Conservation (phyloP, 2,329 filamentous ascomycete genomes). For the Exophiala sp. region DNA sequence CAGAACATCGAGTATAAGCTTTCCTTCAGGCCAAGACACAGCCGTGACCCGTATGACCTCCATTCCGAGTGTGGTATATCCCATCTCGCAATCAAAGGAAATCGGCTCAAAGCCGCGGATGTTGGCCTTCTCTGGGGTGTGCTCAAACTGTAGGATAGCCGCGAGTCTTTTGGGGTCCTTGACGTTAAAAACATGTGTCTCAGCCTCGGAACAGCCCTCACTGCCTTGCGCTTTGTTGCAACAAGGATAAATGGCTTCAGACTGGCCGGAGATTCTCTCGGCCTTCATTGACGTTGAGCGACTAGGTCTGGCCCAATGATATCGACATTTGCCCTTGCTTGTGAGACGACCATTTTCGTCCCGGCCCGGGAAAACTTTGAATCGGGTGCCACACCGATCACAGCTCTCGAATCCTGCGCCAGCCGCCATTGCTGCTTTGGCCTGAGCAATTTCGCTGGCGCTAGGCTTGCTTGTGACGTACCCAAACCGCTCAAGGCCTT, state of each 20-base stretch:
- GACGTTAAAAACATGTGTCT: slow-evolving; percentile 82
- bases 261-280: slow-evolving; percentile 51
- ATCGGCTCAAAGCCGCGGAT: slow-evolving; percentile 40
- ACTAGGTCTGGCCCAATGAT: slow-evolving; percentile 71
- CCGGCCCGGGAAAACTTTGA: slow-evolving; percentile 86
- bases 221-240: slow-evolving; percentile 70
- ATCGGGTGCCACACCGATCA: slow-evolving; percentile 77
- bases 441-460: slow-evolving; percentile 58
- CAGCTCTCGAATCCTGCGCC: slow-evolving; percentile 79
- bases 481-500: slow-evolving; percentile 59
- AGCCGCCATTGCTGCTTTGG: slow-evolving; percentile 58
- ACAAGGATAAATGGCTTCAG: slow-evolving; percentile 65
- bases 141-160: slow-evolving; percentile 68
- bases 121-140: slow-evolving; percentile 61
- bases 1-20: slow-evolving; percentile 71
- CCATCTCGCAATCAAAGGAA: slow-evolving; percentile 96
- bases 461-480: slow-evolving; percentile 68
- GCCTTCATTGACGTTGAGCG: slow-evolving; percentile 51
- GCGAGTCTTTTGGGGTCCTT: slow-evolving; percentile 70
- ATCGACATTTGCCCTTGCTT: slow-evolving; percentile 68
- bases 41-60: slow-evolving; percentile 88
- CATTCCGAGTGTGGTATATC: slow-evolving; percentile 80
- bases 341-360: slow-evolving; percentile 69
- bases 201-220: slow-evolving; percentile 63
- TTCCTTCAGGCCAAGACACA: slow-evolving; percentile 74